Evolutionary conservation across 164 flowering plant species (phyloP), one percentile per base, ranked within the genome.

Genomic region (Platanus orientalis): DNA sequence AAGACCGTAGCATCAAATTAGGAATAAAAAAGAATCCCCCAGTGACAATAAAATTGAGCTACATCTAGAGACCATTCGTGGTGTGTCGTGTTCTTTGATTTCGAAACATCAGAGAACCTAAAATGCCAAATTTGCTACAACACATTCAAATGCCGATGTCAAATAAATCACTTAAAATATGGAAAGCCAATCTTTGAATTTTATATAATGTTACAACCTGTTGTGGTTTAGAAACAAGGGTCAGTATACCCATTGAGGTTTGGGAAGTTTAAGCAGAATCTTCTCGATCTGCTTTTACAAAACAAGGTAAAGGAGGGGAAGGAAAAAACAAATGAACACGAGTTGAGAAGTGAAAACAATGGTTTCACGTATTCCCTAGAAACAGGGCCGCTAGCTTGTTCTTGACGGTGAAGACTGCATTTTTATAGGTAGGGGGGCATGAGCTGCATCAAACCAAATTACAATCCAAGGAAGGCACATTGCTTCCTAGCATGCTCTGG

Each of bases 401-500:
- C 48, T 27, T 2, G 19, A 16, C n/a, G 21, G 4, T 17, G 21
- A 7, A 12, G 19, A 40, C 27, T 21, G n/a, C n/a, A 21, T 42
- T 30, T 26, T 28, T 21, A 44, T 30, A 29, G 29, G 49, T 20
- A 52, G 20, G 47, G 13, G 20, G 21, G 24, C 54, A 32, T 21
- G 27, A 2, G 16, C 27, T 44, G 32, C 26, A 25, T 23, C 3
- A 17, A 24, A 16, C 63, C 56, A 54, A 53, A 71, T 84, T 81
- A 87, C 63, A 78, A 71, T 7, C 80, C 81, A 54, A 82, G 79
- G 75, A 77, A 80, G 57, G 88, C 63, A 55, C 89, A 88, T 55
- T 86, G 92, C 79, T 86, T 88, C 75, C 91, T 81, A 47, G 92
- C 92, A 59, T 88, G 92, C 55, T 83, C 84, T 1, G 95, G 95